Base-by-base conservation (phyloP, 2,329 filamentous ascomycete genomes). In the Pseudogymnoascus sp. region DNA sequence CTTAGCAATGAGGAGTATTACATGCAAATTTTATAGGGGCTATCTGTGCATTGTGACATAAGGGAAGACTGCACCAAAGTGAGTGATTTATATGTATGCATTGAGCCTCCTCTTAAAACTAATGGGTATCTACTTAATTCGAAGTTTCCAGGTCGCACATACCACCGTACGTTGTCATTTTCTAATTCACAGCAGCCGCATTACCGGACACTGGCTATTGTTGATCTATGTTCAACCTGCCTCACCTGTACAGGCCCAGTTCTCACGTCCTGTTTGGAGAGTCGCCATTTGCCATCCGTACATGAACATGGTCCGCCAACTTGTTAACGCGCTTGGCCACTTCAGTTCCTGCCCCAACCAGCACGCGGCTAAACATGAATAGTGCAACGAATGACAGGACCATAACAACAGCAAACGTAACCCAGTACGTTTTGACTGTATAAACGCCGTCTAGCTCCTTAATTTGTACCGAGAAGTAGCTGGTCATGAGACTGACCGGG, bases 401-500 rank as follows among this genome's bases (percentile, higher is more conserved):
- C 60, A 88, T 79, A 14, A 90, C 81, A 33, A 87, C 80, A 0
- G 78, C 82, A 75, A 92, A 91, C 28, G 80, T 76, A 59, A 82
- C 77, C 88, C 88, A 91, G 71, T 89, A 92, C 45, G 84, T 82
- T 62, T 73, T 79, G 12, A 80, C 75, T 0, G 82, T 84, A 73
- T 89, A 91, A n/a, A 76, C 74, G 6, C 72, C 71, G 58, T 82
- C 78, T 8, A 86, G 75, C 3, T 83, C 80, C 6, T 77, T 74
- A 59, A 91, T 82, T 71, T 89, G 82, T 1, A 87, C 81, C 5
- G 84, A 86, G 72, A 91, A 92, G 73, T 91, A 92, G 33, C 79
- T 84, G 3, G 88, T 90, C 83, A 91, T 86, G 58, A 91, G 80
- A 67, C 82, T 87, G 64, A 91, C 86, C 0, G 89, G 89, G 62